These are phyloP conservation scores for Diospyros kaki DNA, from an alignment of 148 eudicot genomes.

Conservation along the genomic window DNA sequence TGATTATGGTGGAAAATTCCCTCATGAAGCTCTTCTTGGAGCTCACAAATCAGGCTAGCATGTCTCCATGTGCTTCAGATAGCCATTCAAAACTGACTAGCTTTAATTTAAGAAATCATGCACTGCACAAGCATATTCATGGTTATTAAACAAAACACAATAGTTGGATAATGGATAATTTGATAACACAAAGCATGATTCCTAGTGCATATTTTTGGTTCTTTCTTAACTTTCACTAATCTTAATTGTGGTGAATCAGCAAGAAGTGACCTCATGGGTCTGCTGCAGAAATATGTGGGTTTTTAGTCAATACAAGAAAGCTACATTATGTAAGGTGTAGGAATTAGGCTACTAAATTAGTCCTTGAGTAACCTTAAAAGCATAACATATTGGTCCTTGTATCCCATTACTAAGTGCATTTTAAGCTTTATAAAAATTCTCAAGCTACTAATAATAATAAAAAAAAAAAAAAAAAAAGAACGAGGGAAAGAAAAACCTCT, in stretches of 20 bases:
- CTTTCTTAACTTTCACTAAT: conserved; percentile 4
- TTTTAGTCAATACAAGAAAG: not conserved
- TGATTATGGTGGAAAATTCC: not conserved
- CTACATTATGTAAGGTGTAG: not conserved
- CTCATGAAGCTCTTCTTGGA: not conserved
- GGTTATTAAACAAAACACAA: not conserved
- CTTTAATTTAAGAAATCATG: not conserved
- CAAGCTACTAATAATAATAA: no score
- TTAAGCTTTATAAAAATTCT: not conserved
- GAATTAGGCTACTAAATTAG: not conserved
- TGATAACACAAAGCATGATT: not conserved
- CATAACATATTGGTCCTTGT: not conserved
- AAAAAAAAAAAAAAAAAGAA: no score
- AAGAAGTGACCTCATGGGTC: not conserved
- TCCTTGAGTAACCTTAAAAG: no score
- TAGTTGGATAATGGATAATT: conserved; percentile 1
- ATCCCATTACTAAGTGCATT: not conserved
- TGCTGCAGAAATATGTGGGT: not conserved
- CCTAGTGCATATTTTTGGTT: conserved; percentile 9
- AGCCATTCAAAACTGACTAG: not conserved
- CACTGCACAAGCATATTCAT: not conserved
- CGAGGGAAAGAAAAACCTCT: no score
- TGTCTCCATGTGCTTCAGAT: not conserved
- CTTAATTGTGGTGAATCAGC: conserved; percentile 17
- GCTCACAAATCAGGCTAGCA: not conserved